Evolutionary conservation across 208 protist genomes (phyloP).

Genomic region (Naegleria gruberi): DNA sequence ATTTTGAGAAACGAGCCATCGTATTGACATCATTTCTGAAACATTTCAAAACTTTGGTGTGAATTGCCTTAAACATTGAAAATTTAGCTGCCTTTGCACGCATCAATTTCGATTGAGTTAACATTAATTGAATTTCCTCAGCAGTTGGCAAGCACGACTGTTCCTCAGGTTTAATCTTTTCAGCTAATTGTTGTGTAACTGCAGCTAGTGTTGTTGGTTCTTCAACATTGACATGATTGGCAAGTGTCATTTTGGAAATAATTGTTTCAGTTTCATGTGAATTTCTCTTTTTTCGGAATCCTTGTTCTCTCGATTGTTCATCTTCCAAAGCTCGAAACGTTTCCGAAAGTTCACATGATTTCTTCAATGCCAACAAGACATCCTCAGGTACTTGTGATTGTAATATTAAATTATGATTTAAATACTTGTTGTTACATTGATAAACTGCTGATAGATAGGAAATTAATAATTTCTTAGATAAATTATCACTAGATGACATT

Average conservation of each 20-base stretch:
- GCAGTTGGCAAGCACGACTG: neutral
- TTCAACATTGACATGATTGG: neutral
- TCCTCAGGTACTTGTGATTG: neutral
- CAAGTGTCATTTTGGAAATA: neutral
- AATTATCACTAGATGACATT: neutral
- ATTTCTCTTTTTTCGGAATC: neutral
- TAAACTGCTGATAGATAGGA: neutral
- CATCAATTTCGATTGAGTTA: too few relatives aligned
- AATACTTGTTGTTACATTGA: neutral
- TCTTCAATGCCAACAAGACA: neutral
- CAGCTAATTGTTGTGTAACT: neutral
- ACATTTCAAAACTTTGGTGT: neutral
- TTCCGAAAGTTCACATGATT: neutral
- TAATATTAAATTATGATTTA: neutral
- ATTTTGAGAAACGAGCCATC: neutral
- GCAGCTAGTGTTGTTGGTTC: neutral
- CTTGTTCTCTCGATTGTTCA: neutral
- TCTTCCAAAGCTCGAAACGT: neutral
- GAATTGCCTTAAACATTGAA: neutral
- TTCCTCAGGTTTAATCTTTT: too few relatives aligned
- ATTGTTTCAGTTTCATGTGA: neutral
- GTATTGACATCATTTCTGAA: neutral
- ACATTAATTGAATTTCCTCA: neutral
- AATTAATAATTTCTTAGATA: neutral
- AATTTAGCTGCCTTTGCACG: neutral